Conservation (phyloP, 345 rosid species). For the Mercurialis annua region DNA sequence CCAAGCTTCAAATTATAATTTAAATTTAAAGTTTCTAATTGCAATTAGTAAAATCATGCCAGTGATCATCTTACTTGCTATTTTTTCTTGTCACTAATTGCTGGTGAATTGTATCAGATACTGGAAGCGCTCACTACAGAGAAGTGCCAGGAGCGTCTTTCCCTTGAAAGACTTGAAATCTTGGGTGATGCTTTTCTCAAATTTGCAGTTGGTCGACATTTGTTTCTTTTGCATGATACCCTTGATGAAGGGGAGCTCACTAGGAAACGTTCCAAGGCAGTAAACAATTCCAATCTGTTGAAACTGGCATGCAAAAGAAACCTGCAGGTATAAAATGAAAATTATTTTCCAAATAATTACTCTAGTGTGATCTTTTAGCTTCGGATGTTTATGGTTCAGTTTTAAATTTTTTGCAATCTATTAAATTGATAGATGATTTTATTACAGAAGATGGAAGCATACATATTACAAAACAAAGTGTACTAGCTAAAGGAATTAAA, state of each 20-base stretch:
- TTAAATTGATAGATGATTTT: neutral
- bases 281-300: slow-evolving; percentile 70
- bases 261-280: slow-evolving; percentile 66
- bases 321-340: slow-evolving; percentile 58
- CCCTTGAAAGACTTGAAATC: slow-evolving; percentile 87
- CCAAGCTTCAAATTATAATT: slow-evolving; percentile 19
- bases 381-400: neutral
- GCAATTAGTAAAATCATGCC: neutral
- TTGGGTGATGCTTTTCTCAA: slow-evolving; percentile 94
- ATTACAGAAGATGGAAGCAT: neutral
- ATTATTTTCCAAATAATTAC: neutral
- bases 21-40: slow-evolving; percentile 3
- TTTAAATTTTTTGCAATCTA: neutral
- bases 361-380: neutral
- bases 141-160: slow-evolving; percentile 90
- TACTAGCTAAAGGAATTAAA: neutral
- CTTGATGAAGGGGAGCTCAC: slow-evolving; percentile 90
- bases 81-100: slow-evolving; percentile 21
- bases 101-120: slow-evolving; percentile 43
- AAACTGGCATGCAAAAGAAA: slow-evolving; percentile 58
- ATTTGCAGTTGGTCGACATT: slow-evolving; percentile 73
- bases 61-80: slow-evolving; percentile 5
- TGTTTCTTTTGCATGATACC: slow-evolving; percentile 65
- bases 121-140: slow-evolving; percentile 94
- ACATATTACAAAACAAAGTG: neutral